phyloP scores from a whole-genome alignment of 108 stramenopile genomes.

The Nitzschia inconspicua region DNA sequence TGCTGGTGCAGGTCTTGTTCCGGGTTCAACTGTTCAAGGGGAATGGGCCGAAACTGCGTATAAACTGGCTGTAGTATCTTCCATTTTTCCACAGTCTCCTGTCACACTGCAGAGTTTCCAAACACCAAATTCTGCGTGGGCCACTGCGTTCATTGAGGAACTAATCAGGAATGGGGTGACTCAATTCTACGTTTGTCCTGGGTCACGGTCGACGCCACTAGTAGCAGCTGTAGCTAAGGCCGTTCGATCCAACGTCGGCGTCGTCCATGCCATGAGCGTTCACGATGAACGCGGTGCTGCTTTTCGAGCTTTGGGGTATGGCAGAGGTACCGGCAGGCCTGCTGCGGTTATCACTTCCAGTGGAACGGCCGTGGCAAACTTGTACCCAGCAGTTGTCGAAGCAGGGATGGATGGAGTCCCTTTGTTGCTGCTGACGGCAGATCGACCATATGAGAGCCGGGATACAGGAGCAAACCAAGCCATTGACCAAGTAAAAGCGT shows the following conservation, averaged over 20 bases:
- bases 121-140: constrained; percentile 86
- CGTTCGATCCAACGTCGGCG: constrained; percentile 55
- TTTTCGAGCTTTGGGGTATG: constrained; percentile 89
- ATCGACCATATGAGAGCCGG: constrained; percentile 88
- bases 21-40: constrained; percentile 74
- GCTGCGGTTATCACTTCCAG: constrained; percentile 88
- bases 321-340: constrained; percentile 60
- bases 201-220: constrained; percentile 89
- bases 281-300: constrained; percentile 94
- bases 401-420: constrained; percentile 80
- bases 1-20: constrained; percentile 83
- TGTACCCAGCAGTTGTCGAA: constrained; percentile 88
- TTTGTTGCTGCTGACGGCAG: constrained; percentile 85
- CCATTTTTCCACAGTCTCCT: constrained; percentile 75
- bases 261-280: constrained; percentile 65
- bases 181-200: constrained; percentile 87
- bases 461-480: constrained; percentile 92
- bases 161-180: constrained; percentile 79
- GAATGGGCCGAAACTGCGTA: constrained; percentile 85
- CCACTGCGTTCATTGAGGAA: constrained; percentile 87
- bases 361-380: constrained; percentile 92
- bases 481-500: constrained; percentile 86
- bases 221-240: constrained; percentile 73
- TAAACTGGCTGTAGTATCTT: constrained; percentile 75
- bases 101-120: constrained; percentile 60